phyloP scores from a whole-genome alignment of 345 rosid genomes.

The Brassica cretica region DNA sequence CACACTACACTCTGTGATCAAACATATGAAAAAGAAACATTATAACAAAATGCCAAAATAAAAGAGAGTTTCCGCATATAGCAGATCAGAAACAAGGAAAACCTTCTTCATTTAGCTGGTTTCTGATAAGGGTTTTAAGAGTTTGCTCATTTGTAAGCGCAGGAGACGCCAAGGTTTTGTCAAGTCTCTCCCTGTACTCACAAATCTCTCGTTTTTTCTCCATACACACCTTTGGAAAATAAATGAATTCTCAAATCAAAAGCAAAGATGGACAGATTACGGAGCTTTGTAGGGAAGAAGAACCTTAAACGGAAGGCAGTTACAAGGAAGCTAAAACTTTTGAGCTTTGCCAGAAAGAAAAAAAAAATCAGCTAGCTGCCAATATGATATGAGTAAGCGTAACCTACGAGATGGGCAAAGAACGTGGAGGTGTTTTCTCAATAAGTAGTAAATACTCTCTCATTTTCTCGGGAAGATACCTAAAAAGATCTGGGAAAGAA shows the following conservation, averaged over 20 bases:
- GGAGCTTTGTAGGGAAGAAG: neutral
- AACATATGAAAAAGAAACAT: neutral
- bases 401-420: slow-evolving; percentile 44
- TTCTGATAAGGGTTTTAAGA: slow-evolving; percentile 54
- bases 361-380: slow-evolving; percentile 30
- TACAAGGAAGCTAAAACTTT: neutral
- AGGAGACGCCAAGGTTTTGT: slow-evolving; percentile 68
- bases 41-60: neutral
- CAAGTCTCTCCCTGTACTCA: slow-evolving; percentile 72
- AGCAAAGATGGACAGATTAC: slow-evolving; percentile 2
- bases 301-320: slow-evolving; percentile 9
- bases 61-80: neutral
- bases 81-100: neutral
- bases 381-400: slow-evolving; percentile 37
- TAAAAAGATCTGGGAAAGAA: slow-evolving; percentile 3
- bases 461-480: slow-evolving; percentile 33
- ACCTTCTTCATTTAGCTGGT: slow-evolving; percentile 63
- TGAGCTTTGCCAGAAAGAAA: slow-evolving; percentile 10
- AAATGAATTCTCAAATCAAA: neutral
- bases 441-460: slow-evolving; percentile 23
- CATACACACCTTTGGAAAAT: slow-evolving; percentile 42
- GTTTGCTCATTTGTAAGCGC: slow-evolving; percentile 55
- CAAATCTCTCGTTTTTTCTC: slow-evolving; percentile 48
- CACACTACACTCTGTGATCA: slow-evolving; percentile 52
- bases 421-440: slow-evolving; percentile 40